Evolutionary conservation across 2,329 filamentous ascomycete genomes (phyloP), one percentile per base, ranked within the genome.

Genomic region (Fusarium kyushuense): DNA sequence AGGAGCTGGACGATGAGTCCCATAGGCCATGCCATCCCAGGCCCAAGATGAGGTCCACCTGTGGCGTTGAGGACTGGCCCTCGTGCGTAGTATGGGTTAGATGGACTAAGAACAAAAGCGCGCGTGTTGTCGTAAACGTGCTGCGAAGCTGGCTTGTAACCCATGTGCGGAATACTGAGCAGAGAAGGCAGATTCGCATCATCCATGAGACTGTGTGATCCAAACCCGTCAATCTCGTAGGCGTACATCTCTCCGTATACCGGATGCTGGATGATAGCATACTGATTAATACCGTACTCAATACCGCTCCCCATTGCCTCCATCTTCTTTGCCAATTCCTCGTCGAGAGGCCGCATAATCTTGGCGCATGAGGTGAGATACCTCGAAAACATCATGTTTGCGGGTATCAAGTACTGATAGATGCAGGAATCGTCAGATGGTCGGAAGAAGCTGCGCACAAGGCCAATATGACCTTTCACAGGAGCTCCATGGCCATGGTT

Each of bases 361-460:
- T 78, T 59, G 74, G 83, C 73, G 72, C 84, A 77, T 1, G 83
- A 80, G 13, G 80, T 79, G 5, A 94, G 83, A 71, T 89, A 91
- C 23, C 85, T 80, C 32, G 89, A 84, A 69, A 93, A 89, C 90
- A 93, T 92, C 90, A 93, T 93, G 77, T 97, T 98, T 32, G 92
- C 90, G 0, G 95, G 95, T 72, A 97, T 92, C 72, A 96, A 89
- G 78, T 94, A 95, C 75, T 95, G 93, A 63, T 93, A 90, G 38
- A 92, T 91, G 1, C 92, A 93, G 16, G 93, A 89, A 77, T 97
- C 95, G 77, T 98, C 95, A 60, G 92, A 95, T 0, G 94, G 95
- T 2, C 95, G 87, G 82, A 97, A 97, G 30, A 94, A 93, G 69
- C 92, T 94, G 55, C 95, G 88, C 41, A 97, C 87, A 51, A 97